Conservation (phyloP, 805 yeast species). For the Barnettozyma populi region DNA sequence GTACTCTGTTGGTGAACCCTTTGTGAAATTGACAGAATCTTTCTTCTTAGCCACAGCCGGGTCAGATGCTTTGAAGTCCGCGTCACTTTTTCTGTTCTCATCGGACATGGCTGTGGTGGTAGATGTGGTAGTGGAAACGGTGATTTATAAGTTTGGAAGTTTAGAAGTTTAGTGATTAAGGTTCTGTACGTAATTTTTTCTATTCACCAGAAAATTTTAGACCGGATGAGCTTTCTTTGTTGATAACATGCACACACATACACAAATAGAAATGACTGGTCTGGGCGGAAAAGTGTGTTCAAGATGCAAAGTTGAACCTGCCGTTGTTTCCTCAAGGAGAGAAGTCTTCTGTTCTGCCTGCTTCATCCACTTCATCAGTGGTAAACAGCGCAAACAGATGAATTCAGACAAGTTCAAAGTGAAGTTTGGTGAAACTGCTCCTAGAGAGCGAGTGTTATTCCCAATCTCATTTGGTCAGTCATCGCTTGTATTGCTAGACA, state of each 20-base stretch:
- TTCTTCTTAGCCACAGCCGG: slow-evolving; percentile 30
- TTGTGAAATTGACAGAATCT: slow-evolving; percentile 47
- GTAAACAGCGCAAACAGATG: slow-evolving; percentile 80
- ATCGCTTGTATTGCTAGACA: slow-evolving; percentile 65
- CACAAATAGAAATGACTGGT: neutral
- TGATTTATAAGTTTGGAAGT: too few relatives aligned
- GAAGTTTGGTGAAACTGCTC: slow-evolving; percentile 45
- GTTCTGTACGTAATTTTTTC: neutral
- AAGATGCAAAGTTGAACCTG: slow-evolving; percentile 41
- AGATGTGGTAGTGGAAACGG: too few relatives aligned
- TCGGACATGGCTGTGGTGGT: slow-evolving; percentile 4
- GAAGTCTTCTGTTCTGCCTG: slow-evolving; percentile 65
- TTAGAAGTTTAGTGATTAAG: too few relatives aligned
- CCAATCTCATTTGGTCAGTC: slow-evolving; percentile 65
- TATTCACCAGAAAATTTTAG: neutral
- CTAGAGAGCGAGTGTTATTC: slow-evolving; percentile 43
- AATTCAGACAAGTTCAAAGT: slow-evolving; percentile 64
- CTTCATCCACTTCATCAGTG: slow-evolving; percentile 64
- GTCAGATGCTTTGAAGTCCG: slow-evolving; percentile 17
- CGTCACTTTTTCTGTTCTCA: slow-evolving; percentile 14
- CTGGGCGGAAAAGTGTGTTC: slow-evolving; percentile 15
- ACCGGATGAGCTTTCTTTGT: neutral
- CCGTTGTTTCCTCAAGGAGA: slow-evolving; percentile 49
- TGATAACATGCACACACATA: neutral
- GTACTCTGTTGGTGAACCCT: slow-evolving; percentile 46